Base-by-base conservation (phyloP, 257 asterid species). In the Primulina eburnea region DNA sequence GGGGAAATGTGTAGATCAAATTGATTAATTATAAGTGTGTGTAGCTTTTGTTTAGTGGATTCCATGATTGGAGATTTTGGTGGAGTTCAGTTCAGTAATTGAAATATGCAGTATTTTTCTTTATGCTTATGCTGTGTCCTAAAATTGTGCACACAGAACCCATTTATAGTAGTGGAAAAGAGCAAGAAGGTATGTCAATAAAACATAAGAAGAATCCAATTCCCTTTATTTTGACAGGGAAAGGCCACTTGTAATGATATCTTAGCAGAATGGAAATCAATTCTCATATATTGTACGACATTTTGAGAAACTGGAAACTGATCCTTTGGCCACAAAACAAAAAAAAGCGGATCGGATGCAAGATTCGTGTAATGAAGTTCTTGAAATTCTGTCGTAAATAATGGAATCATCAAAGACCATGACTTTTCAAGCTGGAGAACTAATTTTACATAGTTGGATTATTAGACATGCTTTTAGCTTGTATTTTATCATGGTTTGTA, bases 401-500 rank as follows among this genome's bases (percentile, higher is more conserved):
- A 35, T 38, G 50, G 50, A 38, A 38, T 38, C 4, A 4, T 14
- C 55, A 14, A 12, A 43, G 53, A 43, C 12, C 12, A 12, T 3
- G 6, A 11, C 55, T 12, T 12, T 43, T 43, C 18, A 7, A 43
- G 1, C 0, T 29, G 70, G 56, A 17, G 34, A 60, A 10, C 60
- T 63, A 53, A 65, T 47, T 69, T 34, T 11, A 20, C 11, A 24
- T 8, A 17, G 52, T 17, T 21, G 47, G 58, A 64, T 14, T 18
- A 52, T 34, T 61, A 3, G 40, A 8, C 38, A 32, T 35, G 67
- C 35, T 26, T 16, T 65, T 7, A 58, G 32, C 55, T 60, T 30
- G 30, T 58, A 2, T 37, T 69, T 61, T 66, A 7, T 72, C 57
- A 10, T 64, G 52, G 57, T 75, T 34, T 75, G 72, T 75, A 65